phyloP scores from a whole-genome alignment of 768 basidiomycete species.

The Mycena haematopus region DNA sequence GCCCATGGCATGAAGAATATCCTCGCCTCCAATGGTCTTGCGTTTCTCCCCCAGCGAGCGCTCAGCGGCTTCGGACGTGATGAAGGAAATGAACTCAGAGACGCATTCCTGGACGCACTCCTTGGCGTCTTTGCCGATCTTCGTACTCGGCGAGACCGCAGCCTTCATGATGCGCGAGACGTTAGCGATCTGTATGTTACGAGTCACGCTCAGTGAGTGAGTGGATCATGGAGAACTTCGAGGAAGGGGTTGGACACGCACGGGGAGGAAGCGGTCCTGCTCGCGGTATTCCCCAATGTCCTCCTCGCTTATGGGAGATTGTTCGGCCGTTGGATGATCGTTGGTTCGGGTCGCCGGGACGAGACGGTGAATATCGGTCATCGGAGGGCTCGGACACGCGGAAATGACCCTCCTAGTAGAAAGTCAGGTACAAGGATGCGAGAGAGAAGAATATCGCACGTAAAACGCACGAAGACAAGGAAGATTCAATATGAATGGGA shows the following conservation, averaged over 20 bases:
- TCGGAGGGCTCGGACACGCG: neutral
- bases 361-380: neutral
- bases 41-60: constrained; percentile 94
- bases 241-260: constrained; percentile 44
- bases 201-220: neutral
- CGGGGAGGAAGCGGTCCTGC: constrained; percentile 94
- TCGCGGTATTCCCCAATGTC: constrained; percentile 95
- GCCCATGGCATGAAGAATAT: constrained; percentile 94
- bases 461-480: no score
- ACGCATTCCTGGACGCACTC: constrained; percentile 99
- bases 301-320: constrained; percentile 66
- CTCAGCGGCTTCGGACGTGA: constrained; percentile 96
- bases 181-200: constrained; percentile 91
- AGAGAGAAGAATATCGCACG: no score
- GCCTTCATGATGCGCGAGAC: constrained; percentile 98
- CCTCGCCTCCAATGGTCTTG: constrained; percentile 98
- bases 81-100: constrained; percentile 97
- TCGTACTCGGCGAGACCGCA: constrained; percentile 86
- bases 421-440: no score
- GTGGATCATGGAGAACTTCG: constrained; percentile 8
- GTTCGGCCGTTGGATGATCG: neutral
- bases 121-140: constrained; percentile 98
- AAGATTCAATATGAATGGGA: no score
- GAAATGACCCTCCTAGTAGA: no score
- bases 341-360: neutral